Base-by-base conservation (phyloP, 345 rosid species). In the Syzygium jambos region DNA sequence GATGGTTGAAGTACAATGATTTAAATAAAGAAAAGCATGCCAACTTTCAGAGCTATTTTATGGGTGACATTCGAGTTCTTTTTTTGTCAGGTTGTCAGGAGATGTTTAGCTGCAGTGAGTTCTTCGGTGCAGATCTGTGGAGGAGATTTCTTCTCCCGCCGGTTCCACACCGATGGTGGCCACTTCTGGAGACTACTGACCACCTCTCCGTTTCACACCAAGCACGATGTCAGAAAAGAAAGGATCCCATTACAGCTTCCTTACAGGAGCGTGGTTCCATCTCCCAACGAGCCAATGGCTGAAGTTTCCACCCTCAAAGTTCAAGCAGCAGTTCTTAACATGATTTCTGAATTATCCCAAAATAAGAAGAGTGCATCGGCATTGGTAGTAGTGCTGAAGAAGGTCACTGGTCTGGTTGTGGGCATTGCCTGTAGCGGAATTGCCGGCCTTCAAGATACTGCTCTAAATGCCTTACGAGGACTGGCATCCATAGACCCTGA, bases 91-190 rank as follows among this genome's bases (percentile, higher is more conserved):
- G 95, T 94, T 88, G 92, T 94, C 14, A 89, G 93, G 85, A 95
- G 93, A 88, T 95, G 99, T 86, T 49, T 93, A 83, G 89, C 90
- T 41, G 97, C 90, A 86, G 91, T 97, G 78, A 90, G 90, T 92
- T 92, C 85, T 41, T 90, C 92, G 22, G 93, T 97, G 83, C 94
- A 93, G 88, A 92, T 92, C 86, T 95, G 97, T 6, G 98, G 98
- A 87, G 99, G 99, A 86, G 99, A 97, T 91, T 97, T 97, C 93
- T 97, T 97, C 92, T 87, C 97, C 54, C 96, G 99, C 52, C 97
- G 99, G 43, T 95, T 97, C 91, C 97, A 92, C 83, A 91, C 89
- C 0, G 97, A 97, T 63, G 99, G 99, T 2, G 85, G 85, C 3
- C 94, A 94, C 87, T 96, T 96, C 90, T 95, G 99, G 99, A 96